phyloP scores from a whole-genome alignment of 2,329 filamentous ascomycete genomes.

The Sporothrix brunneoviolacea region DNA sequence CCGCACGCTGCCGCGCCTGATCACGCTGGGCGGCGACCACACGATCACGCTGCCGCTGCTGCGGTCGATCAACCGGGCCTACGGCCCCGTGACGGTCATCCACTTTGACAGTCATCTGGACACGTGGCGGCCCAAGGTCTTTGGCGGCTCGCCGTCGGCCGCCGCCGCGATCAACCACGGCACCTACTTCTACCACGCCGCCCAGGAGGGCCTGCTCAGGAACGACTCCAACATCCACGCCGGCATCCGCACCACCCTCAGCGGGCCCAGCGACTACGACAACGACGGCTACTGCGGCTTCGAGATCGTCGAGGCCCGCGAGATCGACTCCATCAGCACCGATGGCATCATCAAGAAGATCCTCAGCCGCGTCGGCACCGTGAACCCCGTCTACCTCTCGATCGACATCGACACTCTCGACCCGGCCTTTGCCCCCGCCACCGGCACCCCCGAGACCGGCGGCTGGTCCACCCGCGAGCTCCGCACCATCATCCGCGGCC shows the following conservation, averaged over 20 bases:
- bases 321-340: slow-evolving; percentile 45
- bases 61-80: slow-evolving; percentile 53
- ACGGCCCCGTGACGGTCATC: slow-evolving; percentile 54
- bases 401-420: slow-evolving; percentile 87
- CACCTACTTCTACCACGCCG: slow-evolving; percentile 81
- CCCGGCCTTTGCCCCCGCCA: slow-evolving; percentile 71
- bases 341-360: slow-evolving; percentile 76
- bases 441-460: slow-evolving; percentile 69
- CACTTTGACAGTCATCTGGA: slow-evolving; percentile 61
- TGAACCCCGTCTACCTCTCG: slow-evolving; percentile 70
- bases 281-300: slow-evolving; percentile 83
- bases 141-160: slow-evolving; percentile 72
- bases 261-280: slow-evolving; percentile 72
- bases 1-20: slow-evolving; percentile 71
- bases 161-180: slow-evolving; percentile 77
- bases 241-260: slow-evolving; percentile 76
- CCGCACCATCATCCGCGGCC: slow-evolving; percentile 61
- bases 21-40: slow-evolving; percentile 65
- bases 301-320: slow-evolving; percentile 67
- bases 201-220: slow-evolving; percentile 67
- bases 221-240: slow-evolving; percentile 87
- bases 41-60: slow-evolving; percentile 56
- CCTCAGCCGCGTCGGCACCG: slow-evolving; percentile 64
- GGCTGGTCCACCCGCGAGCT: slow-evolving; percentile 70
- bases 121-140: slow-evolving; percentile 78